Base-by-base conservation (phyloP, 2,329 filamentous ascomycete genomes). In the Huntiella omanensis region DNA sequence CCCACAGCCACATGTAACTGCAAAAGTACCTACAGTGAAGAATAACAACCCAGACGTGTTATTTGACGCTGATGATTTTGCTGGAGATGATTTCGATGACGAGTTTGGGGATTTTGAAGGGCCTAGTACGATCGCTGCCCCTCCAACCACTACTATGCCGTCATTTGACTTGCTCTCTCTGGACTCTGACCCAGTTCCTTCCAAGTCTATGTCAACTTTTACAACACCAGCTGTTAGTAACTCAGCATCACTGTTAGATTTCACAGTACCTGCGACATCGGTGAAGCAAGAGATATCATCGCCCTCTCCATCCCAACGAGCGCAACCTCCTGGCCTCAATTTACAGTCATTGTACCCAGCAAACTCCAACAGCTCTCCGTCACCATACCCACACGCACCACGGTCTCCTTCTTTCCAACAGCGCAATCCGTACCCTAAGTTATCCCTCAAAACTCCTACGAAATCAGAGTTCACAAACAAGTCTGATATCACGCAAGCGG, bases 1-100 rank as follows among this genome's bases (percentile, higher is more conserved):
- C 22, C 7, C 22, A 28, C 22, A 28, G 22, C 22, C 22, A 28
- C 22, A 28, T 28, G 22, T 28, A 28, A 28, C 7, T 10, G 8
- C 22, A 28, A 28, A 28, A 10, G 6, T 28, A 28, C 22, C 22
- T 28, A 7, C 8, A 10, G 22, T 10, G 22, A 28, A 28, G 22
- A 28, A 28, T 28, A 28, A 28, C 1, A 61, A 73, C 38, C 59
- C 70, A 2, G 70, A 75, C 52, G 69, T 83, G 3, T 62, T 83
- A 2, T 83, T 83, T 56, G 78, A 83, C 58, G 77, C 71, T 33
- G 69, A 71, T 37, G 68, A 74, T 43, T 70, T 70, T 52, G 59
- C 70, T n/a, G 17, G 8, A 15, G 32, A 34, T 17, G 16, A 44
- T 40, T 38, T 32, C 15, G 70, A 70, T 32, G 69, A 74, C 33